Percentiles rank a stretch among this genome's conserved stretches.
Conservation (phyloP, 148 eudicot genomes). For the Spergularia bocconei region DNA sequence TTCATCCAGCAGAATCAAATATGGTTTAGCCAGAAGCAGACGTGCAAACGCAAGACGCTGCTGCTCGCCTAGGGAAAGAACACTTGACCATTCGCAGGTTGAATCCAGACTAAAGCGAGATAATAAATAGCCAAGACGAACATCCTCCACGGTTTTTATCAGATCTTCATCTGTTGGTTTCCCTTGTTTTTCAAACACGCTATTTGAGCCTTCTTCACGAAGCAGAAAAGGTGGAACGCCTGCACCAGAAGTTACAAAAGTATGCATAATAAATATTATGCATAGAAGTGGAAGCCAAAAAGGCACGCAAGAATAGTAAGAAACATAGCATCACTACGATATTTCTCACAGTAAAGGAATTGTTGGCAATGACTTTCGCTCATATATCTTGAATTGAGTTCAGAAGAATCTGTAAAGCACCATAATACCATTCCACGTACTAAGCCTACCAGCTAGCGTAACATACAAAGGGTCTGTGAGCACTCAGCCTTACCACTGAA, state of each 20-base stretch:
- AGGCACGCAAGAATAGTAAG: neutral
- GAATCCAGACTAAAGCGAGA: conserved; percentile 75
- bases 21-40: conserved; percentile 76
- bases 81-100: conserved; percentile 83
- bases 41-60: conserved; percentile 98
- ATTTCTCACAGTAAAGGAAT: neutral
- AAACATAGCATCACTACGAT: neutral
- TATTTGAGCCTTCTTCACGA: conserved; percentile 25
- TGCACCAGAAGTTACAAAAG: conserved; percentile 23
- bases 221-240: conserved; percentile 60
- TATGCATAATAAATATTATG: neutral
- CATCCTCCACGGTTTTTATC: conserved; percentile 71
- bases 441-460: too few species aligned
- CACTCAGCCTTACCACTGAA: neutral
- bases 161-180: conserved; percentile 77
- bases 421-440: too few species aligned
- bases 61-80: conserved; percentile 95
- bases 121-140: conserved; percentile 70
- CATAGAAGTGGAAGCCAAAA: neutral
- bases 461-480: neutral
- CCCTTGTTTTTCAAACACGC: conserved; percentile 28
- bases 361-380: too few species aligned
- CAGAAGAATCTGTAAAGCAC: too few species aligned
- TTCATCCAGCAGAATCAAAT: conserved; percentile 83
- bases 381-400: too few species aligned